Percentiles rank a stretch among this genome's conserved stretches.
Conservation (phyloP, 345 rosid species). For the Ailanthus altissimus region DNA sequence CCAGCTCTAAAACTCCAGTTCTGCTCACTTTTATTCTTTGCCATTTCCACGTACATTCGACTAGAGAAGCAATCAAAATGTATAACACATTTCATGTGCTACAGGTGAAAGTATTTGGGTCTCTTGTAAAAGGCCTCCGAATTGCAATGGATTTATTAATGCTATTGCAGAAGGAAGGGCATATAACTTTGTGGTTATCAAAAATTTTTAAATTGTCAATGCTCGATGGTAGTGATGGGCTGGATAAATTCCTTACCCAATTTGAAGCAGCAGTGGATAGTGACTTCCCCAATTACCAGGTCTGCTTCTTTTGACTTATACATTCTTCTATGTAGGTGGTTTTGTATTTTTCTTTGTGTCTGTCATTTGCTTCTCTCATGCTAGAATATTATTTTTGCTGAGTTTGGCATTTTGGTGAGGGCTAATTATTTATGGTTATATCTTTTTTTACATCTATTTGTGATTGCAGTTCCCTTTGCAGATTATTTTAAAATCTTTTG, state of each 20-base stretch:
- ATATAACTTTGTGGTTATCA: conserved; percentile 39
- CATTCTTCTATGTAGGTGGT: neutral
- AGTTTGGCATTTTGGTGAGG: conserved; percentile 1
- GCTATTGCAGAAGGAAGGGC: conserved; percentile 53
- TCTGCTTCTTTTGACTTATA: conserved; percentile 30
- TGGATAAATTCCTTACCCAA: conserved; percentile 64
- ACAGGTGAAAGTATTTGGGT: conserved; percentile 83
- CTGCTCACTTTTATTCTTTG: neutral
- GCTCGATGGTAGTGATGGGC: conserved; percentile 55
- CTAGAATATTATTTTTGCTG: neutral
- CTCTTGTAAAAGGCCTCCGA: conserved; percentile 83
- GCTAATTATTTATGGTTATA: neutral
- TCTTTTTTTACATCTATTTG: conserved; percentile 7
- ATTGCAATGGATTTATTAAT: conserved; percentile 68
- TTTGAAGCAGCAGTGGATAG: conserved; percentile 92
- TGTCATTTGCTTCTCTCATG: neutral
- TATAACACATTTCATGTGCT: conserved; percentile 13
- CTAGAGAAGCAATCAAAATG: neutral
- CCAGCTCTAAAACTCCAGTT: no score
- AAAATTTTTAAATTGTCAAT: conserved; percentile 61
- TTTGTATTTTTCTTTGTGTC: neutral
- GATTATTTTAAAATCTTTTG: neutral
- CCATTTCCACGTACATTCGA: neutral
- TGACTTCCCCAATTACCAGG: conserved; percentile 95
- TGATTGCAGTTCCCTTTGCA: neutral